Evolutionary conservation across 768 basidiomycete genomes (phyloP).

Genomic region (Leccinum boreale): DNA sequence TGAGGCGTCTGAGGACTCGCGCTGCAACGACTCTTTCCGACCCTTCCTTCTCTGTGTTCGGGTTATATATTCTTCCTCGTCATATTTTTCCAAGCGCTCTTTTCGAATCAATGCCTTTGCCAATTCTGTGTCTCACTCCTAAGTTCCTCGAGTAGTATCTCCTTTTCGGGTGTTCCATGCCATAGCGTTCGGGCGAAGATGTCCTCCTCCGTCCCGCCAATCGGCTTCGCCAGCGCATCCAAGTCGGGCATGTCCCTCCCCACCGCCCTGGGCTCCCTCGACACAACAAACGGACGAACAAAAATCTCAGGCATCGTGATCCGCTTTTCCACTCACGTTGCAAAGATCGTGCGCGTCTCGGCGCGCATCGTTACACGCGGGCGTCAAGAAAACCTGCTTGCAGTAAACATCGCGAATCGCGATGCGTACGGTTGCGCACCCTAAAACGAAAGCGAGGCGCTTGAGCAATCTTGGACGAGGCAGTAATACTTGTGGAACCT

Average conservation of each 20-base stretch:
- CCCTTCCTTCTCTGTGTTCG: too few relatives aligned
- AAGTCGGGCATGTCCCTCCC: conserved; percentile 53
- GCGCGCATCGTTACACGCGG: too few relatives aligned
- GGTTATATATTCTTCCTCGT: too few relatives aligned
- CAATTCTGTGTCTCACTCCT: conserved; percentile 69
- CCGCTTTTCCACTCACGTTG: conserved; percentile 67
- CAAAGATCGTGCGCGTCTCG: conserved; percentile 31
- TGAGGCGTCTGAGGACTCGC: too few relatives aligned
- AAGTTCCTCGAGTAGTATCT: conserved; percentile 63
- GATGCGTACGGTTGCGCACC: too few relatives aligned
- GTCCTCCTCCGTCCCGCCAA: conserved; percentile 59
- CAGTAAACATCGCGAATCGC: too few relatives aligned
- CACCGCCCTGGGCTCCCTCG: conserved; percentile 46
- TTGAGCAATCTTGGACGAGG: too few relatives aligned
- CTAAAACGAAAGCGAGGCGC: too few relatives aligned
- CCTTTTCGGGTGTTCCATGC: conserved; percentile 73
- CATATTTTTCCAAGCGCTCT: too few relatives aligned
- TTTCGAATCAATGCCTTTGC: conserved; percentile 54
- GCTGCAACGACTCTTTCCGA: too few relatives aligned
- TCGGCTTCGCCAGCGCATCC: conserved; percentile 65
- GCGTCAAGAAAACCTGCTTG: too few relatives aligned
- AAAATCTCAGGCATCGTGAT: conserved; percentile 84
- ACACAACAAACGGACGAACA: conserved; percentile 73
- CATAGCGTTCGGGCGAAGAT: conserved; percentile 88
- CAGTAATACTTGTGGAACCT: too few relatives aligned